These are phyloP conservation scores for Yamadazyma kitorensis DNA, from an alignment of 805 yeast species.

Conservation along the genomic window DNA sequence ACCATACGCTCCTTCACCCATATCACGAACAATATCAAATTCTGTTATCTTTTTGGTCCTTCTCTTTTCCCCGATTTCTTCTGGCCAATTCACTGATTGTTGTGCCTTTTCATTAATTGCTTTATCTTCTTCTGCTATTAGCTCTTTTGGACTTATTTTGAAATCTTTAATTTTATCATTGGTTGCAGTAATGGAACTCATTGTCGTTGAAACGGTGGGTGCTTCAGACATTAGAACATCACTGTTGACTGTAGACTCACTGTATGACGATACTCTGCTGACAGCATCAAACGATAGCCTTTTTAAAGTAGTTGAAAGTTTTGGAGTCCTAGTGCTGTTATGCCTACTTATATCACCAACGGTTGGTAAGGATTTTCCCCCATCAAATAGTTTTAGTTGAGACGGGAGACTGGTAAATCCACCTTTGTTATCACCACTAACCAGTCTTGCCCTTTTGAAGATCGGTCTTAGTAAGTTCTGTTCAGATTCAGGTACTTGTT, in stretches of 20 bases:
- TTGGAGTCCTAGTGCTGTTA: constrained; percentile 29
- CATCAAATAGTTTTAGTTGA: constrained; percentile 47
- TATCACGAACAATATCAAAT: constrained; percentile 64
- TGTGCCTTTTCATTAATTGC: constrained; percentile 34
- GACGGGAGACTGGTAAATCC: constrained; percentile 44
- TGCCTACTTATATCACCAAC: constrained; percentile 29
- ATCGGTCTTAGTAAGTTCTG: constrained; percentile 7
- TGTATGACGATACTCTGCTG: not conserved
- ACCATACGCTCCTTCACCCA: constrained; percentile 98
- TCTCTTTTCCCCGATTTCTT: constrained; percentile 58
- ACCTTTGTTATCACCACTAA: constrained; percentile 7
- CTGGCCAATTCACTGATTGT: constrained; percentile 46
- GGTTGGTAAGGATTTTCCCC: constrained; percentile 19
- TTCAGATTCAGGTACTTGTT: not conserved
- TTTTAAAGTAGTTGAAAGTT: not conserved
- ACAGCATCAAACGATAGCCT: not conserved
- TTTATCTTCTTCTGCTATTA: constrained; percentile 45
- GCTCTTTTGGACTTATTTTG: constrained; percentile 19
- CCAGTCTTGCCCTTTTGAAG: constrained; percentile 15
- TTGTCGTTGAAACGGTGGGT: constrained; percentile 4
- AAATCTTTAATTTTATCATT: not conserved
- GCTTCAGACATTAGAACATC: constrained; percentile 5
- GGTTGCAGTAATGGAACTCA: constrained; percentile 5
- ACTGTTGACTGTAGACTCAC: constrained; percentile 3
- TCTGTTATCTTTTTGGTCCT: constrained; percentile 71